These are phyloP conservation scores for Schizochytrium sp. DNA, from an alignment of 108 stramenopile species.

Conservation along the genomic window DNA sequence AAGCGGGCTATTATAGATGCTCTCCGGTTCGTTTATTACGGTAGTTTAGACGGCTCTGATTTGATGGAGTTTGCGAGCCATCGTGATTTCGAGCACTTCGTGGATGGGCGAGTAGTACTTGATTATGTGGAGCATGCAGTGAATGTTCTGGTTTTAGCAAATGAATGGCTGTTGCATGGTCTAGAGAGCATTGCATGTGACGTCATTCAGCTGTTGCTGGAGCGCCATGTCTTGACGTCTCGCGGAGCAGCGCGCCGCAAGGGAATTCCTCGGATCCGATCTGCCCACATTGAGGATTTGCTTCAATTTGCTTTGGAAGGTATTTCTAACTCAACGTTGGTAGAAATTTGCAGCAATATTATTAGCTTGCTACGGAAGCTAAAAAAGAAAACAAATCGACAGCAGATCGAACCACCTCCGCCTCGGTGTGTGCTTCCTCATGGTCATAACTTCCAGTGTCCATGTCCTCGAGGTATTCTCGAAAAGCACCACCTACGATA, in stretches of 20 bases:
- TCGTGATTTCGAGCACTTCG: neutral
- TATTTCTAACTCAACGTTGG: neutral
- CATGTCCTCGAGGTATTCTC: neutral
- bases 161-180: neutral
- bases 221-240: neutral
- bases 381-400: neutral
- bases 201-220: neutral
- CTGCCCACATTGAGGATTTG: constrained; percentile 19
- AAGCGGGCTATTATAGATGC: neutral
- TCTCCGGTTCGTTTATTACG: neutral
- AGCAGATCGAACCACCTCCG: neutral
- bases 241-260: neutral
- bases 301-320: neutral
- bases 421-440: neutral
- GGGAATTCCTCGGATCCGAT: neutral
- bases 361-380: constrained; percentile 1
- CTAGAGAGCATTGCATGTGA: neutral
- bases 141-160: neutral
- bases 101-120: constrained; percentile 16
- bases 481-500: neutral
- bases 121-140: neutral
- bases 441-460: neutral
- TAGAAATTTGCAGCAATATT: neutral
- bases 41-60: neutral
- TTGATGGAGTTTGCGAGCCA: neutral